A percentile compares a stretch with the other conserved stretches of the same genome.
Evolutionary conservation across 331 rosid genomes (phyloP).

Genomic region (Arachis monticola): DNA sequence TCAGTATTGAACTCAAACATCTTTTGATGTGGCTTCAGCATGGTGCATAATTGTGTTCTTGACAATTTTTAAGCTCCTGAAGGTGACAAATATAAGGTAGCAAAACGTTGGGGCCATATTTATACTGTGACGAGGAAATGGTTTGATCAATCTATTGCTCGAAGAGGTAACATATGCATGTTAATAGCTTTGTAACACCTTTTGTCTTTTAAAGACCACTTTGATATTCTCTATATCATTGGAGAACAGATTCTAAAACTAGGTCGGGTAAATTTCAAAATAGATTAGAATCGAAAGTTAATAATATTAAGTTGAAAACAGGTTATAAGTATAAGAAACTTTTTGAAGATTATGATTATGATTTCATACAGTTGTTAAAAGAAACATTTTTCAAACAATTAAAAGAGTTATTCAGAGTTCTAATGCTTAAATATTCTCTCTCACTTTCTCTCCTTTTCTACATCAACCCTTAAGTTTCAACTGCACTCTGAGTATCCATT

Average conservation of each 20-base stretch:
- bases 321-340: too few relatives aligned
- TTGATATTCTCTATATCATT: neutral
- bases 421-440: neutral
- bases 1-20: conserved; percentile 19
- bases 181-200: conserved; percentile 24
- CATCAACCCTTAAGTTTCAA: conserved; percentile 1
- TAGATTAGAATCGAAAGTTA: too few relatives aligned
- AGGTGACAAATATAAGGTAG: conserved; percentile 96
- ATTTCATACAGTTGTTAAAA: too few relatives aligned
- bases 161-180: conserved; percentile 64
- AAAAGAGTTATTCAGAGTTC: conserved; percentile 5
- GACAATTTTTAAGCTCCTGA: conserved; percentile 84
- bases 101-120: conserved; percentile 83
- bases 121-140: conserved; percentile 80
- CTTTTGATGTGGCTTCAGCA: conserved; percentile 14
- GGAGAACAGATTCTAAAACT: neutral
- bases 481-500: conserved; percentile 21
- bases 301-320: too few relatives aligned
- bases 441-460: neutral
- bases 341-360: too few relatives aligned
- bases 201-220: conserved; percentile 5
- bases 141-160: conserved; percentile 82
- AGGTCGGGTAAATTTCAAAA: too few relatives aligned
- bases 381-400: too few relatives aligned
- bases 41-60: conserved; percentile 57